Base-by-base conservation (phyloP, 1,284 basidiomycete species). In the Heterobasidion parviporum region DNA sequence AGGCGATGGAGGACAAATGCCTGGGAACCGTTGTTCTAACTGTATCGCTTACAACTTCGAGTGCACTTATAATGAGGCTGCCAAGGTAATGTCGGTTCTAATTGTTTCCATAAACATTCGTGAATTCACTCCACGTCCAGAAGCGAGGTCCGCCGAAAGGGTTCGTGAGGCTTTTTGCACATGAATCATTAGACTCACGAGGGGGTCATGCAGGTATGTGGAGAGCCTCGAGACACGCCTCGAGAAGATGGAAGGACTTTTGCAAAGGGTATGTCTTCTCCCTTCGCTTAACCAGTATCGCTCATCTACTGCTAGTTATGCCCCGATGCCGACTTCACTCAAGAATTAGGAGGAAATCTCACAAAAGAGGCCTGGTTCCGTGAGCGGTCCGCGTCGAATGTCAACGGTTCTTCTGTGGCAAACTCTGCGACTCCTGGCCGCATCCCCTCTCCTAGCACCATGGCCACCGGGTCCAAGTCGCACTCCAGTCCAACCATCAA, bases 101-200 rank as follows among this genome's bases (percentile, higher is more conserved):
- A 20, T 33, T 12, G 32, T 15, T 20, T n/a, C 38, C 45, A 34
- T 34, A 3, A 6, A 16, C n/a, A 16, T 7, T 34, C 20, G 33
- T 46, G 6, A 50, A 41, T 47, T 53, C 20, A 43, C 60, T 16
- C 33, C 45, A 14, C 26, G 26, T 26, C 26, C 60, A 92, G 81
- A 88, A 91, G 74, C 83, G 91, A 43, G 89, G 90, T 2, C 88
- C 90, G 33, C 87, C 91, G 1, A 91, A 93, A 72, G 90, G 89
- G 80, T 93, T 65, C 58, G 80, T 71, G 26, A 44, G 15, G 43
- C 41, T 32, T 15, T 35, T 33, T 15, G 8, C 6, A 8, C 26
- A 43, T 33, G 36, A 32, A 10, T 12, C 16, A 12, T 35, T 14
- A 49, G 14, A 6, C 26, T 54, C 18, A 16, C 34, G 38, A 44